Base-by-base conservation (phyloP, 208 protist species). In the Lotmaria passim region DNA sequence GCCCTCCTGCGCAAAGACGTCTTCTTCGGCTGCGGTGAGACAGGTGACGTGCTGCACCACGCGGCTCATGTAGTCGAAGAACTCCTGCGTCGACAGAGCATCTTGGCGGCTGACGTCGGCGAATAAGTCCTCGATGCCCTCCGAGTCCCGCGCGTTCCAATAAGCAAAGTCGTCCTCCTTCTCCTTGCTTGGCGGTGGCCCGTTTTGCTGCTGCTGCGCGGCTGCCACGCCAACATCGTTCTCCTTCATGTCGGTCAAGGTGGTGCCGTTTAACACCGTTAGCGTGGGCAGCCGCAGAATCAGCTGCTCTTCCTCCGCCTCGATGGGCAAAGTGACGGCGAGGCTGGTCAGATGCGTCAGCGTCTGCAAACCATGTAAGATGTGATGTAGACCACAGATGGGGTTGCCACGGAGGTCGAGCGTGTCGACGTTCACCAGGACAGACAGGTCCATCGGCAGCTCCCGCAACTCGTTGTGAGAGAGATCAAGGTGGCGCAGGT, bases 301-400 rank as follows among this genome's bases (percentile, higher is more conserved):
- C 11, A 96, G 67, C 39, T 90, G 77, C 47, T 94, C 83, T 75
- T 96, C 90, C 62, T 91, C 91, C 15, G 43, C 66, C 28, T 86
- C 78, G 24, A 72, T 69, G 15, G 78, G 73, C 12, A 96, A 61
- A 19, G 78, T 80, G 44, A 96, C 81, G 23, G 68, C 73, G 21
- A 96, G 72, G 33, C 80, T 57, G 19, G 47, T 48, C 17, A 96
- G 70, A 17, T 46, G 41, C n/a, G 74, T 74, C 14, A 96, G 74
- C 26, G 69, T 78, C 11, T 58, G 79, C 12, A 96, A 75, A 2
- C 86, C 91, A 30, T 68, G n/a, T 19, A 93, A 39, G 38, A 94
- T 79, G 44, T 43, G 62, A 26, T 59, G 61, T 36, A 91, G 48
- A 11, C 73, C 77, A 0, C 61, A 57, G 24, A 92, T 73, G 12